Conservation (phyloP, 129 eudicot species). For the Ambrosia artemisiifolia region DNA sequence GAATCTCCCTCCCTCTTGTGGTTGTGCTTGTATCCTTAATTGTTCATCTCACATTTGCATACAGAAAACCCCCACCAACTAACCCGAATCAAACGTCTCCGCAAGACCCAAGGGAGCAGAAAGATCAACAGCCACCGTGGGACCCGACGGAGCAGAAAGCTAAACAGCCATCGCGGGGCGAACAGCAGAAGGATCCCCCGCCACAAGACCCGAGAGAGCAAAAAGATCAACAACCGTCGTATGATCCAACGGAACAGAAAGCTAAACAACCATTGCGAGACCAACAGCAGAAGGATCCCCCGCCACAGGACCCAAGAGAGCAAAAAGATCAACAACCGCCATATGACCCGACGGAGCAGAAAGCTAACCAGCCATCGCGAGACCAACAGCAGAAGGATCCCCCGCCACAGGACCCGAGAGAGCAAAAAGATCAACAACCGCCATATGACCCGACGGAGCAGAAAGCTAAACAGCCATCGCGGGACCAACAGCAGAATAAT, state of each 20-base stretch:
- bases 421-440: not conserved
- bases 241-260: not conserved
- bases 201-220: too few species aligned
- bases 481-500: not conserved
- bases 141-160: not conserved
- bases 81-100: not conserved
- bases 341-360: not conserved
- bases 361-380: not conserved
- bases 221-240: too few species aligned
- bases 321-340: not conserved
- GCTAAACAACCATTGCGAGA: not conserved
- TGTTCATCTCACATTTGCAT: slow-evolving; percentile 18
- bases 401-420: not conserved
- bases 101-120: not conserved
- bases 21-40: not conserved
- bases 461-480: not conserved
- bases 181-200: too few species aligned
- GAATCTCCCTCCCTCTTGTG: slow-evolving; percentile 9
- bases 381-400: too few species aligned
- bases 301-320: not conserved
- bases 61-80: not conserved
- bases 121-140: not conserved
- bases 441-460: not conserved
- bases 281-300: slow-evolving; percentile 3
- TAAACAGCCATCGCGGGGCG: too few species aligned